A percentile compares a stretch with the other conserved stretches of the same genome.
Conservation (phyloP, 257 asterid species). For the Ligustrum vulgare region DNA sequence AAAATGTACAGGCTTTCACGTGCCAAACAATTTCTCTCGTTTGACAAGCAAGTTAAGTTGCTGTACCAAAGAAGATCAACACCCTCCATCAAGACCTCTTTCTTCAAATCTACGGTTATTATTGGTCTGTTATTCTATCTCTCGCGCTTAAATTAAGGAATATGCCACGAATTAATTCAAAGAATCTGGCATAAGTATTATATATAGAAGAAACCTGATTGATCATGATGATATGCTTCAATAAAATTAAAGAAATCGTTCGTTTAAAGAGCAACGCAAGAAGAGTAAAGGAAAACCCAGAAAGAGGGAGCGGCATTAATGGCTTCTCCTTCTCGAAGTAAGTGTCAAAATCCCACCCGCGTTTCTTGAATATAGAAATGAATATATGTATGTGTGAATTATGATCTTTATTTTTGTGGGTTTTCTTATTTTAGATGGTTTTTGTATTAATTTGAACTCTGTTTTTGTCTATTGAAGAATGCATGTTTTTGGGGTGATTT, state of each 20-base stretch:
- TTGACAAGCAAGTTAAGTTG: too few relatives aligned
- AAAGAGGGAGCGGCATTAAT: conserved; percentile 31
- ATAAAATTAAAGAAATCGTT: conserved; percentile 14
- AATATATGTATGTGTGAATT: too few relatives aligned
- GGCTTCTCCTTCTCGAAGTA: conserved; percentile 44
- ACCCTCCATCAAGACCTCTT: not conserved
- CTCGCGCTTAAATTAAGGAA: too few relatives aligned
- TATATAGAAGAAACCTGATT: not conserved
- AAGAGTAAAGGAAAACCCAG: conserved; percentile 7
- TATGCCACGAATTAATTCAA: not conserved
- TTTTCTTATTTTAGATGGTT: not conserved
- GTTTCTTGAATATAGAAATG: conserved; percentile 3
- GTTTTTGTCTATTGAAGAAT: not conserved
- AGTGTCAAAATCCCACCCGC: conserved; percentile 5
- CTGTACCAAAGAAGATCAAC: not conserved
- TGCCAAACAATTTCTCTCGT: not conserved
- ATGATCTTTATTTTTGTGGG: not conserved
- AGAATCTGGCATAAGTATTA: conserved; percentile 9
- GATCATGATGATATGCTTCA: not conserved
- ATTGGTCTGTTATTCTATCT: not conserved
- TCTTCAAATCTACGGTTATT: conserved; percentile 1
- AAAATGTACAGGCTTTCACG: too few relatives aligned
- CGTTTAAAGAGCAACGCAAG: not conserved
- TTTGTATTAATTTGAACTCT: too few relatives aligned
- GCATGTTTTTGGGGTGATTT: not conserved